Percentiles rank a stretch among this genome's conserved stretches.
Evolutionary conservation across 2,329 filamentous ascomycete species (phyloP).

Genomic region (Curvularia sp.): DNA sequence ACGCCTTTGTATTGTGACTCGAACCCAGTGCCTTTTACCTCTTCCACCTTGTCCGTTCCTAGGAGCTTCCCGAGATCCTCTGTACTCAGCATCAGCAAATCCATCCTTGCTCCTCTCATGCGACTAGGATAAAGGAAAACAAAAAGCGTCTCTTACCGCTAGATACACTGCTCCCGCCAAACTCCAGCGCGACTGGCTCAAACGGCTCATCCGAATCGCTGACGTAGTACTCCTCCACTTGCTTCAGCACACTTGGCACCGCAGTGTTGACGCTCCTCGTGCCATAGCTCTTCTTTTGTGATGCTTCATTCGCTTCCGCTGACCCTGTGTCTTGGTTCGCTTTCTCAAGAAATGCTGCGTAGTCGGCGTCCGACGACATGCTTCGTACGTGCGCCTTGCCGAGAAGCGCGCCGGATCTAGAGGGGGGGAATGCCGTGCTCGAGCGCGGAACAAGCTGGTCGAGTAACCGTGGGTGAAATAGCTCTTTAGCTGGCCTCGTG

Average conservation of each 20-base stretch:
- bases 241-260: constrained; percentile 61
- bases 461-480: not conserved
- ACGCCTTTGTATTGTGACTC: constrained; percentile 74
- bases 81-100: constrained; percentile 46
- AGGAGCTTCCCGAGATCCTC: constrained; percentile 75
- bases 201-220: constrained; percentile 90
- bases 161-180: constrained; percentile 64
- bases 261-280: constrained; percentile 57
- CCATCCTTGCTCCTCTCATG: not conserved
- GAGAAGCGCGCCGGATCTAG: not conserved
- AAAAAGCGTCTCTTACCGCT: constrained; percentile 54
- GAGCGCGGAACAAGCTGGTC: not conserved
- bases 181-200: constrained; percentile 74
- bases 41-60: constrained; percentile 66
- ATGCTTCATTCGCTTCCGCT: constrained; percentile 32
- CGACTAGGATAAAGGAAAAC: not conserved
- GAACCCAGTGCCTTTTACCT: constrained; percentile 74
- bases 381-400: constrained; percentile 23
- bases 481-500: not conserved
- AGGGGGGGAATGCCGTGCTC: not conserved
- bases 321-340: constrained; percentile 71
- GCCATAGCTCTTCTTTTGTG: constrained; percentile 37
- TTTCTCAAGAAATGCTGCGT: constrained; percentile 84
- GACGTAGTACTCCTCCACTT: constrained; percentile 68
- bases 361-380: constrained; percentile 82